Evolutionary conservation across 2,329 filamentous ascomycete genomes (phyloP), one percentile per base, ranked within the genome.

Genomic region (Ciborinia camelliae): DNA sequence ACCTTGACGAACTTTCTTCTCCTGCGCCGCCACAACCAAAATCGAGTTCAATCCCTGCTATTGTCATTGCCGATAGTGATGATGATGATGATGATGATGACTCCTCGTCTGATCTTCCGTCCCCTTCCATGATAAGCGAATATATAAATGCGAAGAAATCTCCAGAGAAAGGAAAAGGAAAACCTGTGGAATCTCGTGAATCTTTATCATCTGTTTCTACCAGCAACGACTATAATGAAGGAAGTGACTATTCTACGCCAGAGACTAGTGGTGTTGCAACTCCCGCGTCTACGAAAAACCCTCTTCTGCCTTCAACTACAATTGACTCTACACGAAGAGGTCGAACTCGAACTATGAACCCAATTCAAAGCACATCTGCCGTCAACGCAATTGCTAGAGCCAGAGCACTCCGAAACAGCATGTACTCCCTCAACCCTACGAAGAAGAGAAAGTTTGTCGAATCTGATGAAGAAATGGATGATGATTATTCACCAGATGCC

Each of bases 181-280:
- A 73, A 62, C 62, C 67, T 15, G 68, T 73, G 65, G 69, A 65
- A n/a, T 61, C 63, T 28, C 70, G 76, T 1, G 75, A 75, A 45
- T 77, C 79, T 32, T 71, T 78, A 6, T 78, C 77, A 28, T 80
- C 79, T 3, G 68, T 74, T 37, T 76, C 76, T 7, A 76, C 76
- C 41, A 74, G 74, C 12, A 75, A 76, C 37, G 73, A 79, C 28
- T 47, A 58, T 62, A 79, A 79, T 62, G 77, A 78, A 7, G 82
- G 78, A 14, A 78, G 79, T 45, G 82, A 80, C 23, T 83, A 82
- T 70, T 86, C 85, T 65, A 90, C 87, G 4, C 86, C 86, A 5
- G 83, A 79, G 45, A 90, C 87, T 26, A 88, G 84, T 74, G 79
- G 81, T 62, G 77, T 79, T 54, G 79, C 78, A 23, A 88, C 86